A percentile compares a stretch with the other conserved stretches of the same genome.
phyloP scores from a whole-genome alignment of 768 basidiomycete genomes.

The Leccinum rimulosum region DNA sequence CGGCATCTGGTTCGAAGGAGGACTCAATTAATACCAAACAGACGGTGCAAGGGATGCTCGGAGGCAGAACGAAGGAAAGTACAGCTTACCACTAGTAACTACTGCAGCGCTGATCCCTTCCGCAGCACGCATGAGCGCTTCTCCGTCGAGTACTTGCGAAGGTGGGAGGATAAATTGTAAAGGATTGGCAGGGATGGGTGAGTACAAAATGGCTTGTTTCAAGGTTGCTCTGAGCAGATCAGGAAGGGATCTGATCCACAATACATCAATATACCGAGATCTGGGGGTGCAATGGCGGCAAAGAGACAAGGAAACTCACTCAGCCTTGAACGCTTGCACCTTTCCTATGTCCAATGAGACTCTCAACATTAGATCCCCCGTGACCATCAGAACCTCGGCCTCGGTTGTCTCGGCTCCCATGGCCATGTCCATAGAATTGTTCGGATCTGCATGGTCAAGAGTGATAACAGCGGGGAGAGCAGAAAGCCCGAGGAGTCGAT shows the following conservation, averaged over 20 bases:
- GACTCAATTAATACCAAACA: background rate
- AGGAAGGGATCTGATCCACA: conserved; percentile 56
- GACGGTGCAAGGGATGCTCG: background rate
- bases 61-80: background rate
- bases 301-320: conserved; percentile 43
- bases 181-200: conserved; percentile 72
- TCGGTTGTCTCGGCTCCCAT: conserved; percentile 10
- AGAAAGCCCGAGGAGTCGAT: conserved; percentile 70
- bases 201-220: conserved; percentile 82
- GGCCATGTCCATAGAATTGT: conserved; percentile 9
- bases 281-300: background rate
- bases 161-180: conserved; percentile 79
- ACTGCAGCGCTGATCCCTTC: conserved; percentile 71
- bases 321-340: conserved; percentile 56
- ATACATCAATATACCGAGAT: background rate
- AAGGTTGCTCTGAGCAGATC: conserved; percentile 74
- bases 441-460: conserved; percentile 19
- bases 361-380: conserved; percentile 70
- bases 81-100: conserved; percentile 62
- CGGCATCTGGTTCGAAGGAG: conserved; percentile 42
- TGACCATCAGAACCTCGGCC: conserved; percentile 39
- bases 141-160: conserved; percentile 60
- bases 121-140: conserved; percentile 76
- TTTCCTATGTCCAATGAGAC: conserved; percentile 59
- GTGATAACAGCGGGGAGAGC: conserved; percentile 33